Base-by-base conservation (phyloP, 2,329 filamentous ascomycete species). In the Arthroderma uncinatum region DNA sequence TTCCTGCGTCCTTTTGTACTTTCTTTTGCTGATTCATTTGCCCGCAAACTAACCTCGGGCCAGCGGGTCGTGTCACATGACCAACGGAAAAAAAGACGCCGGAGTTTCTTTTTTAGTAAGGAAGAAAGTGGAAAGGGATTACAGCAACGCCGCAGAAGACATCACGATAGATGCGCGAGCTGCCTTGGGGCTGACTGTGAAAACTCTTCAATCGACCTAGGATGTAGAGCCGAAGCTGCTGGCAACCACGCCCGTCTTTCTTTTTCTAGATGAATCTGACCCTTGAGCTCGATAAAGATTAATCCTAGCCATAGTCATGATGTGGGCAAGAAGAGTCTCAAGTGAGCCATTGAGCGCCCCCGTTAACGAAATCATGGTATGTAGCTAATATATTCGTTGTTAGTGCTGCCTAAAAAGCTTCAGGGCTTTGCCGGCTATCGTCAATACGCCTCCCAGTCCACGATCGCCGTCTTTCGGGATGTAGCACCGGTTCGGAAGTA, bases 401-500 rank as follows among this genome's bases (percentile, higher is more conserved):
- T 30, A 63, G 60, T 57, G 30, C 14, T 59, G 14, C 28, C 58
- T 10, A 44, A 55, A 37, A 59, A 55, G 34, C 28, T 59, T 19
- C 55, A 44, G 9, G 60, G 52, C 47, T 42, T 12, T 23, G 37
- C 48, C 28, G 47, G 30, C 10, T 9, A 14, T 14, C 23, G 39
- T 33, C 55, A 60, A 59, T 57, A 59, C 63, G 14, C 61, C 63
- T 23, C 59, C 60, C 30, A 61, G 62, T 33, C 61, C 16, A 65
- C 70, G 19, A 71, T 73, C 60, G 63, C 71, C 59, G 67, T 96
- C 65, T 86, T 95, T 69, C 87, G 88, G 64, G 81, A 88, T 70
- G 83, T 93, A 59, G 75, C 83, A 12, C 77, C 82, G 9, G 76
- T 95, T 54, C 87, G 89, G 39, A 72, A 78, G 64, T 86, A 85